These are phyloP conservation scores for Apostasia ramifera DNA, from an alignment of 106 monocot genomes.

Conservation along the genomic window DNA sequence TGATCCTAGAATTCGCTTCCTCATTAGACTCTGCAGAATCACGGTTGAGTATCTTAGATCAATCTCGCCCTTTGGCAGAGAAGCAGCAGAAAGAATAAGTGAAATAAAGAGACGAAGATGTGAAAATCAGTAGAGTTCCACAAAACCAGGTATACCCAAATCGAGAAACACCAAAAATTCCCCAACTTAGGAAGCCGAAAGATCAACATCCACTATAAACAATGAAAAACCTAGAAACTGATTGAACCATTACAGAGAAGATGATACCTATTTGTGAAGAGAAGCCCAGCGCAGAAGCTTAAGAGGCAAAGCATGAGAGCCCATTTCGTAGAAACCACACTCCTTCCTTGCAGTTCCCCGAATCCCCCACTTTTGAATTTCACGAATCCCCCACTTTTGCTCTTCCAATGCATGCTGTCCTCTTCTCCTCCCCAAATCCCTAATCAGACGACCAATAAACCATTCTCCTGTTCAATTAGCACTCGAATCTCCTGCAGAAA, in stretches of 20 bases:
- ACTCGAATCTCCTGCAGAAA: background rate
- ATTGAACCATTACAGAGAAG: background rate
- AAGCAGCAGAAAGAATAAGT: background rate
- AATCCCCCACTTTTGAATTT: background rate
- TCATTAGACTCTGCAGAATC: no score
- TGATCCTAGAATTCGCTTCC: no score
- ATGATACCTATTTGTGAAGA: constrained; percentile 11
- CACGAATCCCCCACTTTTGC: constrained; percentile 4
- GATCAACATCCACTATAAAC: background rate
- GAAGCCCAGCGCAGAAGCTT: constrained; percentile 7
- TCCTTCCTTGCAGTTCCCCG: constrained; percentile 1
- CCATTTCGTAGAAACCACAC: constrained; percentile 6
- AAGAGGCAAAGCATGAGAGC: constrained; percentile 9
- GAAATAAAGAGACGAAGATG: background rate
- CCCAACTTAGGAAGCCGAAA: no score
- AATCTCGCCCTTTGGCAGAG: background rate
- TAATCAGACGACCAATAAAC: background rate
- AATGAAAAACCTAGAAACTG: constrained; percentile 1
- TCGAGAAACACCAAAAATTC: background rate
- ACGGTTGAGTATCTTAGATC: background rate
- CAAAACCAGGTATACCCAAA: background rate
- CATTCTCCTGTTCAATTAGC: background rate
- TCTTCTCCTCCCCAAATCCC: background rate
- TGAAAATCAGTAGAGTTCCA: background rate
- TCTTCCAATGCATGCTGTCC: constrained; percentile 5